Base-by-base conservation (phyloP, 2,329 filamentous ascomycete genomes). In the Hirsutella thompsonii region DNA sequence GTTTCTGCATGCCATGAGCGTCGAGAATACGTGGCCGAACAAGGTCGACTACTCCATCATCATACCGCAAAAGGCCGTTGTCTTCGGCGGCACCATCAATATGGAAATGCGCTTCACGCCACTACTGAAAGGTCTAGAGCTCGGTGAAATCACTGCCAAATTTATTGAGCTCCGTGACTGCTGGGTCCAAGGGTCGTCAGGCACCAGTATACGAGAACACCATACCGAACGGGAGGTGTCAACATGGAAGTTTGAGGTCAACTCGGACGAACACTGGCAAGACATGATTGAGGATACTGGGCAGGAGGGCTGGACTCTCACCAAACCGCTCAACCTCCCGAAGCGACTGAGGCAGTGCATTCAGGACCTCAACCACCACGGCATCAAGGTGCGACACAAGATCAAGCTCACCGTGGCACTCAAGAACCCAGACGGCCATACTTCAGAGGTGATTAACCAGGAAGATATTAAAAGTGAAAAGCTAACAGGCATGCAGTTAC, bases 11-110 rank as follows among this genome's bases (percentile, higher is more conserved):
- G 82, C 87, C 37, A 92, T 95, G 86, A 86, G 85, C 47, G 89
- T 96, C 48, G 89, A 95, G 61, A 95, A 95, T 55, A 83, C 94
- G 47, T 98, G 92, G 92, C 84, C 88, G 5, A 92, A 94, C 67
- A 98, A 98, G 68, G 76, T 96, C 52, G 86, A 94, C 58, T 98
- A 98, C 64, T 90, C 87, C 23, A 88, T 98, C 47, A 79, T 86
- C 43, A 85, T 94, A 10, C 90, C 92, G 0, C 89, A 87, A 54
- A 95, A 95, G 65, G 92, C 92, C 2, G 82, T 94, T 41, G 83
- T 94, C 16, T 94, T 95, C 53, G 92, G 92, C 38, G 93, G 86
- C n/a, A 73, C 74, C 19, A 79, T 96, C 38, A 78, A 80, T 1
- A 72, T 94, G 44, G 81, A 94, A 51, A 90, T 95, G 66, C 79